These are phyloP conservation scores for Ceriops tagal DNA, from an alignment of 345 rosid genomes.

Conservation along the genomic window DNA sequence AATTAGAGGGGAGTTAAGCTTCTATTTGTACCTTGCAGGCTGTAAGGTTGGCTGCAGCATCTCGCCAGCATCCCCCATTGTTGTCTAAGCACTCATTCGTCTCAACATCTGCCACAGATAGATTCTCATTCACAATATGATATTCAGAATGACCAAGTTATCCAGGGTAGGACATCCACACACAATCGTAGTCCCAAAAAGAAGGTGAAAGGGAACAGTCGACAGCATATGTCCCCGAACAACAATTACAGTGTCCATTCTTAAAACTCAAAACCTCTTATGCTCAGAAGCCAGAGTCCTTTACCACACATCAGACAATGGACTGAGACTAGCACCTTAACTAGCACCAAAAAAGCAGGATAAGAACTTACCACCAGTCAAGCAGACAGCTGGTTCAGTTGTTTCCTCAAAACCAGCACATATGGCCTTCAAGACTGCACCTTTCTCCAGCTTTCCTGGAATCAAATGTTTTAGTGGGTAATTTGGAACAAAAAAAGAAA, in stretches of 20 bases:
- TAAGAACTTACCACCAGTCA: conserved; percentile 61
- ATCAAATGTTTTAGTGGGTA: conserved; percentile 12
- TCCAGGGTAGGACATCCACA: not conserved
- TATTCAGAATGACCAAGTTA: conserved; percentile 3
- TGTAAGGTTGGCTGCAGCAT: conserved; percentile 67
- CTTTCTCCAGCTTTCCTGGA: conserved; percentile 88
- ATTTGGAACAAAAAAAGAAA: not conserved
- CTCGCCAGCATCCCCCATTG: conserved; percentile 95
- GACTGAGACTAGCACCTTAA: conserved; percentile 1
- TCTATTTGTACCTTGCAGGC: conserved; percentile 78
- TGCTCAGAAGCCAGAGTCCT: not conserved
- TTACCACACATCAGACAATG: not conserved
- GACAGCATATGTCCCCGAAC: conserved; percentile 5
- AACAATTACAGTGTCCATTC: not conserved
- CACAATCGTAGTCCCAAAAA: conserved; percentile 6
- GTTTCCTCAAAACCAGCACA: conserved; percentile 98
- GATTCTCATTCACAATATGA: conserved; percentile 11
- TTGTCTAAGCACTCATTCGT: conserved; percentile 93
- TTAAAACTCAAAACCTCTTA: not conserved
- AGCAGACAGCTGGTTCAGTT: conserved; percentile 91
- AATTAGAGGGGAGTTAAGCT: conserved; percentile 1
- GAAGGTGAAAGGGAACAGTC: not conserved
- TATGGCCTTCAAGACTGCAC: conserved; percentile 90
- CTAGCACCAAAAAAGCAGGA: conserved; percentile 11
- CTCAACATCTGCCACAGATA: conserved; percentile 66